Percentiles rank a stretch among this genome's conserved stretches.
Conservation (phyloP, 73 alveolate genomes). For the Paramecium sexaurelia region DNA sequence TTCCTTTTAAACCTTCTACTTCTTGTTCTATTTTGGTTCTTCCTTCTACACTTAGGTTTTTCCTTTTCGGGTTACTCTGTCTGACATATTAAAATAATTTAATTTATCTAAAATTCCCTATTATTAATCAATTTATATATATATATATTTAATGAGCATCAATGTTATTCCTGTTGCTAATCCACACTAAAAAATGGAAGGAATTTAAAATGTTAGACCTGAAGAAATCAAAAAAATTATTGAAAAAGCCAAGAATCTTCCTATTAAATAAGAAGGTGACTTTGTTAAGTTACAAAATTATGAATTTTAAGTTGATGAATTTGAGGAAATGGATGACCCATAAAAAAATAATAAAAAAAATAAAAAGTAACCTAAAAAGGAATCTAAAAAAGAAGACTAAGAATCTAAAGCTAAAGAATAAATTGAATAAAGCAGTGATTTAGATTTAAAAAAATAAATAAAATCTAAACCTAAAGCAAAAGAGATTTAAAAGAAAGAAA, state of each 20-base stretch:
- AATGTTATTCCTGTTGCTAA: slow-evolving; percentile 45
- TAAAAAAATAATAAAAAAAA: background rate
- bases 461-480: background rate
- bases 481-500: background rate
- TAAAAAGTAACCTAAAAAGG: slow-evolving; percentile 32
- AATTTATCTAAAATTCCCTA: background rate
- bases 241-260: slow-evolving; percentile 22
- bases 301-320: slow-evolving; percentile 38
- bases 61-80: slow-evolving; percentile 17
- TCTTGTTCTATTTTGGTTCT: slow-evolving; percentile 20
- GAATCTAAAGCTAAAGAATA: background rate
- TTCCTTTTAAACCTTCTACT: background rate
- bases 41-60: background rate
- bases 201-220: slow-evolving; percentile 16
- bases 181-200: slow-evolving; percentile 53
- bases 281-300: slow-evolving; percentile 19
- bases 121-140: background rate
- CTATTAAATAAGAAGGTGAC: slow-evolving; percentile 8
- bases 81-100: slow-evolving; percentile 35
- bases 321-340: slow-evolving; percentile 46
- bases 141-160: background rate
- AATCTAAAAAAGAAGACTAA: background rate
- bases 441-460: background rate
- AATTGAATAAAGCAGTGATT: background rate
- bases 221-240: slow-evolving; percentile 1